A percentile compares a stretch with the other conserved stretches of the same genome.
These are phyloP conservation scores for Amylocarpus encephaloides DNA, from an alignment of 2,329 filamentous ascomycete genomes.

Conservation along the genomic window DNA sequence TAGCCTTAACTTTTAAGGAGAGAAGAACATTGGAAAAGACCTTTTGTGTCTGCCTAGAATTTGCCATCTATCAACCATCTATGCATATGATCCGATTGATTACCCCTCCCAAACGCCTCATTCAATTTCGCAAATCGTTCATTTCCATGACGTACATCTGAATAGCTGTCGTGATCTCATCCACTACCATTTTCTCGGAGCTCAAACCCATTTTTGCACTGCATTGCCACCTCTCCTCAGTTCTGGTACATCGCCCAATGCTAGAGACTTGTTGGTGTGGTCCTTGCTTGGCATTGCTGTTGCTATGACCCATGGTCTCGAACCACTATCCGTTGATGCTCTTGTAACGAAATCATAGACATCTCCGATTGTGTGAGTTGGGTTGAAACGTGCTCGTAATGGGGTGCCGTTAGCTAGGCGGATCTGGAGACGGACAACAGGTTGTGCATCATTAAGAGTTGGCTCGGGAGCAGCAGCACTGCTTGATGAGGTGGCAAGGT, in stretches of 20 bases:
- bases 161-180: neutral
- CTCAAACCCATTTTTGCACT: slow-evolving; percentile 49
- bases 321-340: slow-evolving; percentile 50
- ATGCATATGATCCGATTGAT: too few species aligned
- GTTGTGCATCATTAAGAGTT: slow-evolving; percentile 57
- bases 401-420: slow-evolving; percentile 73
- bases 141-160: too few species aligned
- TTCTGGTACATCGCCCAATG: slow-evolving; percentile 54
- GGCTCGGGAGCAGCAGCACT: slow-evolving; percentile 35
- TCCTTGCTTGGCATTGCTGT: slow-evolving; percentile 83
- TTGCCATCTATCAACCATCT: too few species aligned
- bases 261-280: slow-evolving; percentile 58
- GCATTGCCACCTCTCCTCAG: slow-evolving; percentile 61
- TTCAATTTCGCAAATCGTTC: too few species aligned
- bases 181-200: neutral
- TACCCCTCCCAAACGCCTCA: too few species aligned
- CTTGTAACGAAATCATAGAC: slow-evolving; percentile 68
- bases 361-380: slow-evolving; percentile 68
- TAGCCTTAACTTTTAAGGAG: too few species aligned
- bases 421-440: slow-evolving; percentile 65
- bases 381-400: slow-evolving; percentile 75
- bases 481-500: slow-evolving; percentile 29
- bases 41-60: too few species aligned
- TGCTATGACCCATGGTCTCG: slow-evolving; percentile 65
- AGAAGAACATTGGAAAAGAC: too few species aligned